A percentile compares a stretch with the other conserved stretches of the same genome.
phyloP scores from a whole-genome alignment of 2,329 filamentous ascomycete genomes.

The Aureobasidium mangrovei region DNA sequence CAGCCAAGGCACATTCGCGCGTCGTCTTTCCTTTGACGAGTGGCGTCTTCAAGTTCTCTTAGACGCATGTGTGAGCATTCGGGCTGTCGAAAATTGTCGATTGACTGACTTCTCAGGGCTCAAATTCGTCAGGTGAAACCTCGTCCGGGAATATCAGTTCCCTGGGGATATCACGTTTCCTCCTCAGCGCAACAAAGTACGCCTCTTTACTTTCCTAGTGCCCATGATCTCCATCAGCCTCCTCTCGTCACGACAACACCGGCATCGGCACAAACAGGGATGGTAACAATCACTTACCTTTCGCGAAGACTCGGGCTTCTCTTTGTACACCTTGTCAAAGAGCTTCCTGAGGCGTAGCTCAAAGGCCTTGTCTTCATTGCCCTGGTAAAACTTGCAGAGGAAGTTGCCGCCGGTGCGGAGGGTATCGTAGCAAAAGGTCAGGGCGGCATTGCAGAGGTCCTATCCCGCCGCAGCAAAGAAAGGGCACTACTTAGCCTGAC shows the following conservation, averaged over 20 bases:
- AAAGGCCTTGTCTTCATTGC: slow-evolving; percentile 70
- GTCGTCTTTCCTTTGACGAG: too few species aligned
- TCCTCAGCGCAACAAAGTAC: slow-evolving; percentile 71
- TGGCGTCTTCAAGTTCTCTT: too few species aligned
- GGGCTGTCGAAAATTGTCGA: too few species aligned
- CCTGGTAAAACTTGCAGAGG: slow-evolving; percentile 96
- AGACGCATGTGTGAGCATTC: too few species aligned
- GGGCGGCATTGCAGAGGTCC: slow-evolving; percentile 82
- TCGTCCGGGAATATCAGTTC: slow-evolving; percentile 36
- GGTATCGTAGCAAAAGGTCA: slow-evolving; percentile 78
- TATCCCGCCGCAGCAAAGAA: slow-evolving; percentile 31
- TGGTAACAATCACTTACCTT: slow-evolving; percentile 47
- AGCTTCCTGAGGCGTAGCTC: slow-evolving; percentile 65
- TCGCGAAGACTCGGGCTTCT: slow-evolving; percentile 87
- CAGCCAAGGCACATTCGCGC: too few species aligned
- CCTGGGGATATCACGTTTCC: slow-evolving; percentile 47
- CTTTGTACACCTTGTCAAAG: slow-evolving; percentile 71
- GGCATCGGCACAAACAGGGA: background rate
- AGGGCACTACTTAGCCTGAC: slow-evolving; percentile 4
- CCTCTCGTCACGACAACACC: background rate
- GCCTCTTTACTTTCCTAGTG: slow-evolving; percentile 70
- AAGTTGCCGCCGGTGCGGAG: slow-evolving; percentile 78
- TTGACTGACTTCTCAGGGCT: too few species aligned
- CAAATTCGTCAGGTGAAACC: too few species aligned
- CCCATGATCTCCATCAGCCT: background rate